Percentiles rank a stretch among this genome's conserved stretches.
phyloP scores from a whole-genome alignment of 148 eudicot species.

The Vaccinium vitisidaea region DNA sequence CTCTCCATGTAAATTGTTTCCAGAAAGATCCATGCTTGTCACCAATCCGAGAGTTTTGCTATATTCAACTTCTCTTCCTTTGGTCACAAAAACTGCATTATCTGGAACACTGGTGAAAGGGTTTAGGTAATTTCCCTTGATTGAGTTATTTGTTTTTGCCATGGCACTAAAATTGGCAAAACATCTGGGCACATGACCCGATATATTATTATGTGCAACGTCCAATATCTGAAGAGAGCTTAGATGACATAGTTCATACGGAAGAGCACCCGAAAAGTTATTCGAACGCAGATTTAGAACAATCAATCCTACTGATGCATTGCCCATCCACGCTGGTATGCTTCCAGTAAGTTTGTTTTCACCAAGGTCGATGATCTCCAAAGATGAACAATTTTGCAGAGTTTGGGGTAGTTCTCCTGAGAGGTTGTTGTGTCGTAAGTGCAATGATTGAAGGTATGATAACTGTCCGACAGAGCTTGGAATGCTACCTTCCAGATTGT shows the following conservation, averaged over 20 bases:
- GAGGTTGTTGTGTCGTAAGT: not conserved
- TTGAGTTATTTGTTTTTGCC: not conserved
- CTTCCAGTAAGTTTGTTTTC: slow-evolving; percentile 18
- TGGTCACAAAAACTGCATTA: not conserved
- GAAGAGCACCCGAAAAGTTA: not conserved
- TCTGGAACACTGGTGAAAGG: not conserved
- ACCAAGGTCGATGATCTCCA: slow-evolving; percentile 3
- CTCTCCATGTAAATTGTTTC: not conserved
- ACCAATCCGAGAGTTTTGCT: not conserved
- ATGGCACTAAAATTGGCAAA: slow-evolving; percentile 15
- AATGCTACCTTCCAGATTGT: slow-evolving; percentile 15
- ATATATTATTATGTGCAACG: not conserved
- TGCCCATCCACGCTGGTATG: slow-evolving; percentile 7
- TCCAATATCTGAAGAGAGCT: slow-evolving; percentile 4
- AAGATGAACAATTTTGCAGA: not conserved
- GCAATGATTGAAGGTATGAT: not conserved
- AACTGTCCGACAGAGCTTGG: not conserved
- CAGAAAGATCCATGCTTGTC: not conserved
- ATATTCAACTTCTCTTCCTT: not conserved
- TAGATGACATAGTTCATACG: not conserved
- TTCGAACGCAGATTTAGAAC: not conserved
- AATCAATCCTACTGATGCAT: not conserved
- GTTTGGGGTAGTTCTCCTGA: slow-evolving; percentile 20
- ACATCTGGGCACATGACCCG: not conserved
- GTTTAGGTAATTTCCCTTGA: no score